Percentiles rank a stretch among this genome's conserved stretches.
These are phyloP conservation scores for Boechera divaricarpa DNA, from an alignment of 345 rosid species.

Conservation along the genomic window DNA sequence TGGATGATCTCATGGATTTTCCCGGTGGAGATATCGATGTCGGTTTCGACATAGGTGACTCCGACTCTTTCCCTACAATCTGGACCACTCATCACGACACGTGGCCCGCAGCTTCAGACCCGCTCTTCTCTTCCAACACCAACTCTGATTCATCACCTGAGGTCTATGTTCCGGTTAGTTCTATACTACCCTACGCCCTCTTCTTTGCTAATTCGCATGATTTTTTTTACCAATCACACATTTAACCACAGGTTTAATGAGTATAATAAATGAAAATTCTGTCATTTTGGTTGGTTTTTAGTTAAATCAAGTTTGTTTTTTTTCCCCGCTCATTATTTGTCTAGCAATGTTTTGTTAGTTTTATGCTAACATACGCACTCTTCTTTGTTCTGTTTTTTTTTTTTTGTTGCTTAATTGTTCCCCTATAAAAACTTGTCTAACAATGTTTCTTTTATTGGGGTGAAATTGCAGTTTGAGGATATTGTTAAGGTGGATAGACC, in stretches of 20 bases:
- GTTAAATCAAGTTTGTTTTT: neutral
- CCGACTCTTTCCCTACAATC: constrained; percentile 59
- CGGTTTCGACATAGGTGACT: constrained; percentile 45
- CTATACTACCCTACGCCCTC: neutral
- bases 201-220: neutral
- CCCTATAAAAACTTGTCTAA: constrained; percentile 2
- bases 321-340: constrained; percentile 1
- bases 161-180: constrained; percentile 89
- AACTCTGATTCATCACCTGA: constrained; percentile 72
- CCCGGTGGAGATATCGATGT: constrained; percentile 74
- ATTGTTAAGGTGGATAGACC: constrained; percentile 89
- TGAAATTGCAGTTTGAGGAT: constrained; percentile 76
- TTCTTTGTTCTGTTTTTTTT: constrained; percentile 18
- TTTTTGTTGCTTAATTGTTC: neutral
- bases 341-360: neutral
- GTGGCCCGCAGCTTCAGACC: constrained; percentile 58
- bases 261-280: neutral
- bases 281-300: neutral
- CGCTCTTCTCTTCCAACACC: constrained; percentile 62
- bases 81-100: constrained; percentile 79
- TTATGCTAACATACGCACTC: constrained; percentile 31
- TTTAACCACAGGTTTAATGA: neutral
- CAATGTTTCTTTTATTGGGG: neutral
- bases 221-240: neutral
- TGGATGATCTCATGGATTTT: constrained; percentile 87